phyloP scores from a whole-genome alignment of 2,329 filamentous ascomycete genomes.

The Nothomitra cinnamomea region DNA sequence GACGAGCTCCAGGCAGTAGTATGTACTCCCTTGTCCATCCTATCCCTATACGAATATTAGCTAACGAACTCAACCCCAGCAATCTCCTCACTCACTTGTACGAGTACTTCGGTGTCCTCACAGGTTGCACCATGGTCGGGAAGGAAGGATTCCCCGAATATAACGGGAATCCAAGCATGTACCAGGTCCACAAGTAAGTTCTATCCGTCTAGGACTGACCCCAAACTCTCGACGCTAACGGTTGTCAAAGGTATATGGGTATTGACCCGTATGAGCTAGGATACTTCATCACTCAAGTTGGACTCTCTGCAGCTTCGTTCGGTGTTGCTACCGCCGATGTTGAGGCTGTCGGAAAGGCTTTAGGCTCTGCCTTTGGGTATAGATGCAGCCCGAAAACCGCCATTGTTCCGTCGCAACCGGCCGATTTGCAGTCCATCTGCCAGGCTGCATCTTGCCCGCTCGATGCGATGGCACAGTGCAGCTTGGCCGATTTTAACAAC shows the following conservation, averaged over 20 bases:
- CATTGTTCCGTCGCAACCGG: constrained; percentile 28
- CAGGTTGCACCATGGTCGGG: constrained; percentile 36
- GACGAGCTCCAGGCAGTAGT: constrained; percentile 38
- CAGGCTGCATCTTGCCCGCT: constrained; percentile 32
- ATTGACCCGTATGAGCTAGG: constrained; percentile 32
- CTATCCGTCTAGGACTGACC: background rate
- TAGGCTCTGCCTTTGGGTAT: constrained; percentile 34
- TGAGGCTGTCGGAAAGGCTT: constrained; percentile 28
- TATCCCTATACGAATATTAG: background rate
- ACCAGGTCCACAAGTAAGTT: constrained; percentile 33
- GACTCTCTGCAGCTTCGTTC: constrained; percentile 37
- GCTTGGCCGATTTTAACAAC: constrained; percentile 25
- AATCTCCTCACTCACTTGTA: constrained; percentile 44
- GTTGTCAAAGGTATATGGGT: constrained; percentile 31
- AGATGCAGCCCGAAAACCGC: constrained; percentile 31
- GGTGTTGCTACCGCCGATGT: constrained; percentile 39
- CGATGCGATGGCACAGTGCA: constrained; percentile 29
- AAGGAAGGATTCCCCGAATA: constrained; percentile 34
- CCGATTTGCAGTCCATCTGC: constrained; percentile 39
- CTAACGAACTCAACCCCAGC: constrained; percentile 12
- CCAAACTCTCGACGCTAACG: background rate
- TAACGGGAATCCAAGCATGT: constrained; percentile 28
- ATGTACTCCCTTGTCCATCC: constrained; percentile 13
- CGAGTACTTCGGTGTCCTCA: constrained; percentile 40
- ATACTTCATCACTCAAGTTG: constrained; percentile 44